These are phyloP conservation scores for Jatropha multifida DNA, from an alignment of 441 rosid genomes.

Conservation along the genomic window DNA sequence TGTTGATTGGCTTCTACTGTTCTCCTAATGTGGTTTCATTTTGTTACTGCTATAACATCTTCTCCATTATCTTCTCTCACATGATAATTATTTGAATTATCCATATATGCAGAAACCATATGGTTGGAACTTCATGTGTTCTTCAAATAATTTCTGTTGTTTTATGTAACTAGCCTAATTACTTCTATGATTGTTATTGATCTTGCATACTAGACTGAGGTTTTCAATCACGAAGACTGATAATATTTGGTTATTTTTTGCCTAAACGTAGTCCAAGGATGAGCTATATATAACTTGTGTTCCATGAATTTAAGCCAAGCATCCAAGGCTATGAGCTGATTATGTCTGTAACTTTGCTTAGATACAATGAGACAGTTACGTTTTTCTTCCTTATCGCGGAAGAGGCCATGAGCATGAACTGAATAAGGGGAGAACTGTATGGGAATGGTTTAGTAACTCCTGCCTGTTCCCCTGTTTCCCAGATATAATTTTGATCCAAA, in stretches of 20 bases:
- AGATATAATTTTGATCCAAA: neutral
- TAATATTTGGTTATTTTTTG: neutral
- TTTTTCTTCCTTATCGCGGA: neutral
- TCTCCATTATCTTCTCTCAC: neutral
- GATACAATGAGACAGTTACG: neutral
- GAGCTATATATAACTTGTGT: neutral
- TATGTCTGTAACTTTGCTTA: neutral
- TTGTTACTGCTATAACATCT: neutral
- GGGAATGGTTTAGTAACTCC: neutral
- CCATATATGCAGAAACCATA: neutral
- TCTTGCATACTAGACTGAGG: slow-evolving; percentile 3
- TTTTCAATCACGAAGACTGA: neutral
- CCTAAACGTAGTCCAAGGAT: neutral
- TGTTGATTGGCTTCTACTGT: neutral
- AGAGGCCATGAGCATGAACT: neutral
- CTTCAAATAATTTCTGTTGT: neutral
- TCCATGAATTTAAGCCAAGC: neutral
- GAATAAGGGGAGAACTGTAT: neutral
- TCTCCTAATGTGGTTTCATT: neutral
- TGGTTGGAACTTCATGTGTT: neutral
- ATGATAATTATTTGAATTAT: neutral
- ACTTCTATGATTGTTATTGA: neutral
- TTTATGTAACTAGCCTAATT: neutral
- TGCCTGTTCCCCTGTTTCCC: neutral
- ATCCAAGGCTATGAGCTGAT: neutral